phyloP scores from a whole-genome alignment of 805 yeast genomes.

The Naumovozyma baii region DNA sequence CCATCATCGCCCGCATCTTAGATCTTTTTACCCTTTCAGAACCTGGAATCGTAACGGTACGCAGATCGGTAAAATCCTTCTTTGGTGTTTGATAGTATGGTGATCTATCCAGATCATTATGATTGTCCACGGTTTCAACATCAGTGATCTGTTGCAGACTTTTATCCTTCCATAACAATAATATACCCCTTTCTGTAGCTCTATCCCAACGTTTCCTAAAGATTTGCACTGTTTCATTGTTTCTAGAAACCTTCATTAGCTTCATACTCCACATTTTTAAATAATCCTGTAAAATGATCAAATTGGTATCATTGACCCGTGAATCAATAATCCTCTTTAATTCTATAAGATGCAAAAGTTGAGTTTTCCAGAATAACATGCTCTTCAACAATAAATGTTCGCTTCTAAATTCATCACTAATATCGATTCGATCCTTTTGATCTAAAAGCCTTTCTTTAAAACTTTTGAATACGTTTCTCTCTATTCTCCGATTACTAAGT shows the following conservation, averaged over 20 bases:
- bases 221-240: conserved; percentile 26
- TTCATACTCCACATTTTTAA: conserved; percentile 31
- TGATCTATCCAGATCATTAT: neutral
- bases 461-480: neutral
- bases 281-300: conserved; percentile 16
- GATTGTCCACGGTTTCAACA: conserved; percentile 1
- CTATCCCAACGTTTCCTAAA: conserved; percentile 34
- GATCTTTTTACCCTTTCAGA: conserved; percentile 30
- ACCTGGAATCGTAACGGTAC: conserved; percentile 30
- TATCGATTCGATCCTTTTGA: neutral
- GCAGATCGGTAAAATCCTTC: neutral
- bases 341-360: conserved; percentile 4
- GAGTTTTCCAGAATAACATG: neutral
- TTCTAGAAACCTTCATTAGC: conserved; percentile 27
- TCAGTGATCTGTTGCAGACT: conserved; percentile 7
- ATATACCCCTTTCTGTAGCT: conserved; percentile 31
- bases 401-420: neutral
- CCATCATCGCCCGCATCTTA: conserved; percentile 31
- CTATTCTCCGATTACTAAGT: neutral
- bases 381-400: neutral
- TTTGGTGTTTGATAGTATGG: neutral
- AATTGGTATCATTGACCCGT: conserved; percentile 16
- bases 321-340: conserved; percentile 13
- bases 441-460: neutral
- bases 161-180: conserved; percentile 30